Evolutionary conservation across 768 basidiomycete genomes (phyloP).

Genomic region (Leccinum disarticulatum): DNA sequence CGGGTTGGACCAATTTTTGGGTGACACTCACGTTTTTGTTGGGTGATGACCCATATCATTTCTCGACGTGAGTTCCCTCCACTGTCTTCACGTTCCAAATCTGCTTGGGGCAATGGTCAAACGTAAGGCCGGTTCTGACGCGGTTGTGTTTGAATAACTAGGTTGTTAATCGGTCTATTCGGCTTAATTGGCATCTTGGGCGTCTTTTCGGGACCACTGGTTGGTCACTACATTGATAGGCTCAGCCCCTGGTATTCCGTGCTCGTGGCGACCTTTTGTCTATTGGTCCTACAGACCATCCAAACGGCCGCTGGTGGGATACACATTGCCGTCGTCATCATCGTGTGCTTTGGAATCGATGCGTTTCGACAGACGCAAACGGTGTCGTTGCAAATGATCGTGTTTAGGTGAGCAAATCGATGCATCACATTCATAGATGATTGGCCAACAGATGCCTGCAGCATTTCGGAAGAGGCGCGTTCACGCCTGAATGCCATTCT

Average conservation of each 20-base stretch:
- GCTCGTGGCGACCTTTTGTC: constrained; percentile 33
- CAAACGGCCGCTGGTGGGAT: constrained; percentile 39
- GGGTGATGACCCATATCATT: constrained; percentile 40
- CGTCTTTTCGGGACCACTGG: constrained; percentile 30
- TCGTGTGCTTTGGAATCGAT: constrained; percentile 44
- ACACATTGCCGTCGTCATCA: constrained; percentile 38
- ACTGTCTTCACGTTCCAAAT: neutral
- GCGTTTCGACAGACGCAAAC: constrained; percentile 41
- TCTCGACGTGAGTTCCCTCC: constrained; percentile 30
- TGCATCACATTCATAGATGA: neutral
- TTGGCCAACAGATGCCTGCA: constrained; percentile 1
- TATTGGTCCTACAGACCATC: constrained; percentile 32
- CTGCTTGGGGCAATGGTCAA: neutral
- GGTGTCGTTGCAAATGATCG: constrained; percentile 33
- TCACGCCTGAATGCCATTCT: constrained; percentile 33
- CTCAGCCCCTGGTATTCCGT: constrained; percentile 45
- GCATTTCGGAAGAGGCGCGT: constrained; percentile 30
- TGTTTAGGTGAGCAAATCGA: constrained; percentile 22
- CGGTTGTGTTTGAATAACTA: neutral
- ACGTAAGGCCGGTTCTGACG: neutral
- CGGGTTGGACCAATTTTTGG: constrained; percentile 38
- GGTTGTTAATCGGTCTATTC: constrained; percentile 44
- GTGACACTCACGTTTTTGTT: constrained; percentile 48
- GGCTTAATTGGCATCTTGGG: constrained; percentile 47
- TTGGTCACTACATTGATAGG: constrained; percentile 28